These are phyloP conservation scores for Starmera pachycereana DNA, from an alignment of 805 yeast species.

Conservation along the genomic window DNA sequence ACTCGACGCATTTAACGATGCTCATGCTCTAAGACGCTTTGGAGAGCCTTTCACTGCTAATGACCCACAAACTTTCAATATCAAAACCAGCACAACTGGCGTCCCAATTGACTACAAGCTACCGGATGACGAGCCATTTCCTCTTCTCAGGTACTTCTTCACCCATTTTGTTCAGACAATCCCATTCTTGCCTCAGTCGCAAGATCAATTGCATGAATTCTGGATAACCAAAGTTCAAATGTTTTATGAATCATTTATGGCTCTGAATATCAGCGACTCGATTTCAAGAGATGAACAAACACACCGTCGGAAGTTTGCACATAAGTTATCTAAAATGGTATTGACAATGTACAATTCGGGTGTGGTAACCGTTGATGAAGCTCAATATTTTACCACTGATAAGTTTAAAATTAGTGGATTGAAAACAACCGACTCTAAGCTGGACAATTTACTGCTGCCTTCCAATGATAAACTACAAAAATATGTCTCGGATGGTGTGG, in stretches of 20 bases:
- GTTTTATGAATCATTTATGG: conserved; percentile 70
- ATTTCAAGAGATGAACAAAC: conserved; percentile 70
- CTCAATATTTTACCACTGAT: conserved; percentile 31
- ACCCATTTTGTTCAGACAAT: conserved; percentile 52
- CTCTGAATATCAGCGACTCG: conserved; percentile 59
- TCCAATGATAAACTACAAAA: conserved; percentile 27
- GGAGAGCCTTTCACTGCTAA: conserved; percentile 65
- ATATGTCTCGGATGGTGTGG: conserved; percentile 22
- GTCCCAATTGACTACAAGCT: conserved; percentile 9
- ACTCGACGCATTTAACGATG: conserved; percentile 45
- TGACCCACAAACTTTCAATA: conserved; percentile 25
- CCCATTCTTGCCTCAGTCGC: conserved; percentile 52
- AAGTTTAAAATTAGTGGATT: conserved; percentile 18
- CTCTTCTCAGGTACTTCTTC: conserved; percentile 61
- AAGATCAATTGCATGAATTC: conserved; percentile 43
- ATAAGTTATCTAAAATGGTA: conserved; percentile 51
- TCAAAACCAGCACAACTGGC: conserved; percentile 1
- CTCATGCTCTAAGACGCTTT: conserved; percentile 52
- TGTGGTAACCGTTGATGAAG: conserved; percentile 49
- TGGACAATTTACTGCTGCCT: conserved; percentile 27
- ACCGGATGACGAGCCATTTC: conserved; percentile 33
- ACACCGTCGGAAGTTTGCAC: conserved; percentile 53
- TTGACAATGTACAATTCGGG: conserved; percentile 69
- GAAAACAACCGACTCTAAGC: conserved; percentile 20
- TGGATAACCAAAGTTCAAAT: conserved; percentile 78